Evolutionary conservation across 345 rosid genomes (phyloP).

Genomic region (Noccaea bulbosa): DNA sequence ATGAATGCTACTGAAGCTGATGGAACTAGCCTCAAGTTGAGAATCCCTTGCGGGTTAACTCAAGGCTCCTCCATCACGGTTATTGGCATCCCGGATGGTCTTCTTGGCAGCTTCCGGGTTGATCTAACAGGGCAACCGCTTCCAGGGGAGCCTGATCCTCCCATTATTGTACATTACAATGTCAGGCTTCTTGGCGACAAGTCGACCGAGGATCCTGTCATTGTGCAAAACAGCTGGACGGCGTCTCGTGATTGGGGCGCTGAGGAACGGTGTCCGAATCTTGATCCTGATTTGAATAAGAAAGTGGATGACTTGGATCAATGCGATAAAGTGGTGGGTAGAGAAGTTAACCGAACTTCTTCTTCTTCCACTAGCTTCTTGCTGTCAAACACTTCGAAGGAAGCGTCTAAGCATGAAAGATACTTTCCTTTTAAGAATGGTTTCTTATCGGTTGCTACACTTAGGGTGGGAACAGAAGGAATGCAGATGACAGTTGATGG

Average conservation of each 20-base stretch:
- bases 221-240: slow-evolving; percentile 98
- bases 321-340: slow-evolving; percentile 86
- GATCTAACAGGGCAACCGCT: slow-evolving; percentile 93
- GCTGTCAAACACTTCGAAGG: slow-evolving; percentile 48
- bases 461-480: slow-evolving; percentile 91
- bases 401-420: slow-evolving; percentile 52
- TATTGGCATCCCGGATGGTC: slow-evolving; percentile 86
- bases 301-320: slow-evolving; percentile 94
- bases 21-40: slow-evolving; percentile 54
- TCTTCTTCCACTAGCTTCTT: slow-evolving; percentile 39
- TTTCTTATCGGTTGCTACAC: slow-evolving; percentile 82
- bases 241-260: slow-evolving; percentile 92
- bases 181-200: slow-evolving; percentile 97
- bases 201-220: slow-evolving; percentile 93
- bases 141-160: slow-evolving; percentile 99
- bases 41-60: slow-evolving; percentile 89
- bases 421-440: slow-evolving; percentile 93
- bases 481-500: slow-evolving; percentile 96
- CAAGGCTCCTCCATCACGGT: slow-evolving; percentile 94
- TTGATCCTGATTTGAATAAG: slow-evolving; percentile 66
- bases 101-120: slow-evolving; percentile 83
- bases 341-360: slow-evolving; percentile 51
- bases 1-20: slow-evolving; percentile 73
- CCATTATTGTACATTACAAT: slow-evolving; percentile 88
- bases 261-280: slow-evolving; percentile 96